phyloP scores from a whole-genome alignment of 179 eudicot genomes.

The Gypsophila paniculata region DNA sequence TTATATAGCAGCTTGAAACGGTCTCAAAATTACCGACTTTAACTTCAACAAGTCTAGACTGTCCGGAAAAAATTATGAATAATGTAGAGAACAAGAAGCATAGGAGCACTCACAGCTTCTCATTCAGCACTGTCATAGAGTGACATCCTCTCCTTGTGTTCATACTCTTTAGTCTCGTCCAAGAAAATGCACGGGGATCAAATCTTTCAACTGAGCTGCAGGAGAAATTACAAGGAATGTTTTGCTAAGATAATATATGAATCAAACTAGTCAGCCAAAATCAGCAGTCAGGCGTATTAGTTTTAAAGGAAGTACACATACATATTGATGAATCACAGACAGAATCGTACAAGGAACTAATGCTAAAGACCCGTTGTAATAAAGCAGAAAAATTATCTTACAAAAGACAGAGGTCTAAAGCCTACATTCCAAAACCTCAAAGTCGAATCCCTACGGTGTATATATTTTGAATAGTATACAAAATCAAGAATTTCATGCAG shows the following conservation, averaged over 20 bases:
- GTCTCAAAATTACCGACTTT: no score
- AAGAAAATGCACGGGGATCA: constrained; percentile 65
- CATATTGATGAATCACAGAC: constrained; percentile 2
- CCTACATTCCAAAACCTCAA: neutral
- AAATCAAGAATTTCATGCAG: neutral
- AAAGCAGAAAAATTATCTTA: neutral
- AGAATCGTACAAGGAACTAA: neutral
- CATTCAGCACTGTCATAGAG: constrained; percentile 56
- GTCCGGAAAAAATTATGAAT: no score
- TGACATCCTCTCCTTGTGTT: constrained; percentile 63
- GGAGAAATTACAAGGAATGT: neutral
- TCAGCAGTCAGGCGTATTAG: neutral
- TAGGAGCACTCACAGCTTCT: constrained; percentile 57
- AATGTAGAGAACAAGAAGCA: constrained; percentile 11
- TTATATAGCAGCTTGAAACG: no score
- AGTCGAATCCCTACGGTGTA: neutral
- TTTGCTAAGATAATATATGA: neutral
- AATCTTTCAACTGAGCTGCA: constrained; percentile 68
- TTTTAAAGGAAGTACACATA: neutral
- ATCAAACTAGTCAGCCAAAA: neutral
- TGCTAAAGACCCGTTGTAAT: neutral
- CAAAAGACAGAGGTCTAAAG: neutral
- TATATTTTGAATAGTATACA: neutral
- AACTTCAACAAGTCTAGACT: no score
- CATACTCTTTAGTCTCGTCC: constrained; percentile 52